These are phyloP conservation scores for Kondoa malvinella DNA, from an alignment of 768 basidiomycete genomes.

Conservation along the genomic window DNA sequence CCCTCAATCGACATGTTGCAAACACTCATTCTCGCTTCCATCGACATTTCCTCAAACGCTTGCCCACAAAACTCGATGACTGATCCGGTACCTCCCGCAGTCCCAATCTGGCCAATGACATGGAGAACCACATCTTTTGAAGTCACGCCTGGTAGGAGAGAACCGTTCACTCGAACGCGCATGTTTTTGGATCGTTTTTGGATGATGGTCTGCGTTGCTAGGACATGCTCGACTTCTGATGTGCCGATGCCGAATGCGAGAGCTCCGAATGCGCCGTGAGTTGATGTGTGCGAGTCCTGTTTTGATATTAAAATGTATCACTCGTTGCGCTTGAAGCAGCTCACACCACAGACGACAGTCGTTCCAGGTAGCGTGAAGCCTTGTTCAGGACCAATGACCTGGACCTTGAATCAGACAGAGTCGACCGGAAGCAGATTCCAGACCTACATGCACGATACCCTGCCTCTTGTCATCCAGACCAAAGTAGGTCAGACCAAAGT, in stretches of 20 bases:
- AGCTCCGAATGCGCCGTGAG: slow-evolving; percentile 83
- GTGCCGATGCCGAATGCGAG: slow-evolving; percentile 87
- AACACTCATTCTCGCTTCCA: slow-evolving; percentile 67
- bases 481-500: slow-evolving; percentile 81
- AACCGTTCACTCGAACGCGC: slow-evolving; percentile 73
- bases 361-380: slow-evolving; percentile 55
- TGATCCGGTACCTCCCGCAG: slow-evolving; percentile 80
- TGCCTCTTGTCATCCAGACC: slow-evolving; percentile 77
- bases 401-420: slow-evolving; percentile 46
- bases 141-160: slow-evolving; percentile 59
- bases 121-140: slow-evolving; percentile 83
- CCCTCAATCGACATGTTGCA: slow-evolving; percentile 95
- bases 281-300: slow-evolving; percentile 80
- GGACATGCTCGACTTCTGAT: slow-evolving; percentile 83
- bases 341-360: slow-evolving; percentile 50
- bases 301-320: too few relatives aligned
- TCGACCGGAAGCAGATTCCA: neutral
- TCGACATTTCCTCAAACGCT: slow-evolving; percentile 34
- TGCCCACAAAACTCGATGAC: slow-evolving; percentile 82
- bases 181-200: slow-evolving; percentile 83
- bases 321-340: too few relatives aligned
- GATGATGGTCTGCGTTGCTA: slow-evolving; percentile 74
- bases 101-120: slow-evolving; percentile 77
- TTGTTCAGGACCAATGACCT: slow-evolving; percentile 84
- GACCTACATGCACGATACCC: slow-evolving; percentile 38